phyloP scores from a whole-genome alignment of 352 stramenopile species.

The Aphanomyces astaci region DNA sequence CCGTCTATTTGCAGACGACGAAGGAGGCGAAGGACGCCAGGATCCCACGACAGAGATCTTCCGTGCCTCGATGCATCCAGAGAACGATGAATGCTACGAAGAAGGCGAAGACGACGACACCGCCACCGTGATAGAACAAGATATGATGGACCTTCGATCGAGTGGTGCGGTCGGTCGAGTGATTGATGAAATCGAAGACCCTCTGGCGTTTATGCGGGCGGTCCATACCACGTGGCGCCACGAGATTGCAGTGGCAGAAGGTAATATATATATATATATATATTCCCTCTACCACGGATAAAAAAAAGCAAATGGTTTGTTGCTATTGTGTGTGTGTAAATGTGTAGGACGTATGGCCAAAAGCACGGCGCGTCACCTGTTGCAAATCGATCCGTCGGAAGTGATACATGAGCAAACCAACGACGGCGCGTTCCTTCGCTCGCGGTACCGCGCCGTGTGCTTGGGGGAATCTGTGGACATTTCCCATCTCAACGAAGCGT shows the following conservation, averaged over 20 bases:
- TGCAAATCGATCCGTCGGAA: constrained; percentile 8
- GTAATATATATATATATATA: not conserved
- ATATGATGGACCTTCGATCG: not conserved
- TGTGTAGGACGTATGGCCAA: constrained; percentile 9
- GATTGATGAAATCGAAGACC: constrained; percentile 7
- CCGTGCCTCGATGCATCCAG: not conserved
- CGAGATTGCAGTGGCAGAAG: constrained; percentile 9
- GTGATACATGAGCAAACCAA: not conserved
- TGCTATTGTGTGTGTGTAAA: too few relatives aligned
- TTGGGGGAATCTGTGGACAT: not conserved
- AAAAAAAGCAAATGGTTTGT: too few relatives aligned
- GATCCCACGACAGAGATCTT: not conserved
- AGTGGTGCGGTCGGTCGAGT: not conserved
- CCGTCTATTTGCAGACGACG: constrained; percentile 5
- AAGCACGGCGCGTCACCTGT: not conserved
- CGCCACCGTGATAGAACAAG: not conserved
- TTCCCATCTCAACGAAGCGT: constrained; percentile 3
- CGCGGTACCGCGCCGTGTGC: constrained; percentile 5
- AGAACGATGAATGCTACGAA: not conserved
- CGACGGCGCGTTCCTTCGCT: constrained; percentile 1
- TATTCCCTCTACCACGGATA: too few relatives aligned
- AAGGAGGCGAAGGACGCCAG: not conserved
- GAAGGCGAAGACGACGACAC: not conserved
- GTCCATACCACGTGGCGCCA: constrained; percentile 12
- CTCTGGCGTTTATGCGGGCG: constrained; percentile 6